A percentile compares a stretch with the other conserved stretches of the same genome.
These are phyloP conservation scores for Sporothrix mexicana DNA, from an alignment of 2,329 filamentous ascomycete genomes.

Conservation along the genomic window DNA sequence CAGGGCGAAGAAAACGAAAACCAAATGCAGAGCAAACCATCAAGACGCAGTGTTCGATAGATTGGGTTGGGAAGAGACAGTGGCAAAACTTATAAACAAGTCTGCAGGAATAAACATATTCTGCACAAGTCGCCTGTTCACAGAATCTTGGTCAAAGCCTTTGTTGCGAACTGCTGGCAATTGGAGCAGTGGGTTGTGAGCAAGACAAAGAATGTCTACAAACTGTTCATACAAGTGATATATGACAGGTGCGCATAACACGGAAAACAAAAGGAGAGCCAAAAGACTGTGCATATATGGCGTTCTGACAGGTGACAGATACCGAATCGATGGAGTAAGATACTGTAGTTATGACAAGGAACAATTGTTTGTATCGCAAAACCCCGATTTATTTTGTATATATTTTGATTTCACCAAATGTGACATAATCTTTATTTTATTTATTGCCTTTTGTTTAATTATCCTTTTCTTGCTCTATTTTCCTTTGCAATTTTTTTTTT, in stretches of 20 bases:
- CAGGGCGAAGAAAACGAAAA: neutral
- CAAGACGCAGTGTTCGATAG: neutral
- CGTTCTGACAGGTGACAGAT: too few species aligned
- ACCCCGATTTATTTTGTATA: too few species aligned
- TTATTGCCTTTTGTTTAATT: too few species aligned
- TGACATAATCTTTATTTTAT: too few species aligned
- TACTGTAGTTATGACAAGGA: too few species aligned
- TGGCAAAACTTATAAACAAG: neutral
- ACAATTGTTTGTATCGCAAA: too few species aligned
- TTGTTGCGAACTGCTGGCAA: neutral
- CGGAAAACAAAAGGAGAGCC: neutral
- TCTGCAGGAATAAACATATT: neutral
- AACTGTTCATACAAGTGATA: neutral
- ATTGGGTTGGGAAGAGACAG: neutral
- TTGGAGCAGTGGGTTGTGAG: too few species aligned
- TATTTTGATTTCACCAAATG: too few species aligned
- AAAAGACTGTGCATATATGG: neutral
- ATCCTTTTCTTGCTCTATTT: too few species aligned
- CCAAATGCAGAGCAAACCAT: neutral
- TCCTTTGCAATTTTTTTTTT: too few species aligned
- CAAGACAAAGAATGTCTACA: neutral
- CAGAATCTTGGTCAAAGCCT: neutral
- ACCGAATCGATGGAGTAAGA: too few species aligned
- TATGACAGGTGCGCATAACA: too few species aligned
- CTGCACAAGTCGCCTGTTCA: neutral